Evolutionary conservation across 345 rosid species (phyloP), one percentile per base, ranked within the genome.

Genomic region (Salix dunnii): DNA sequence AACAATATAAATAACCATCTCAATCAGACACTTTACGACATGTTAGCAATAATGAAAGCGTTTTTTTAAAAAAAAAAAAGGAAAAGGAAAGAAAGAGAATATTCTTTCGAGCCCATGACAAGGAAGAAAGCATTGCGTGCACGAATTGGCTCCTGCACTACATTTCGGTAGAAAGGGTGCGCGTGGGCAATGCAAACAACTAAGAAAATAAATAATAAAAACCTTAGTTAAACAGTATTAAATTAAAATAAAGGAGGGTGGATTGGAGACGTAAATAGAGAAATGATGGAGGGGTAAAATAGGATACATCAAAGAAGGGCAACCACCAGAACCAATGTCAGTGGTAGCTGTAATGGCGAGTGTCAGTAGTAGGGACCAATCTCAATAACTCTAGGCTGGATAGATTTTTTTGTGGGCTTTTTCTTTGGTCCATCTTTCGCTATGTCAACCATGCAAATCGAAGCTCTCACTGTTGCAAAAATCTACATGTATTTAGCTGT

Each of bases 31-130:
- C n/a, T n/a, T n/a, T n/a, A n/a, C n/a, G 13, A 2, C 2, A 10
- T 40, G 11, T 10, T 40, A 8, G 43, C 13, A 40, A 40, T 40
- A 40, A 40, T 40, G 4, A 33, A 33, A 33, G 35, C 43, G 10
- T 38, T 10, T 2, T 40, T 9, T 40, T 9, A 40, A 40, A 40
- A 9, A 40, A 10, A 10, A 40, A 35, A 0, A 35, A 35, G 6
- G 0, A 5, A 6, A 5, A 1, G 6, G 7, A 6, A 0, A 6
- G 1, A 6, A 1, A 6, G 7, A 10, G 43, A 10, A 40, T 40
- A 40, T 40, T 40, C 43, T 10, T 2, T 10, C 2, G 43, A 9
- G 10, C 43, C 43, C 2, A 2, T 40, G 43, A 10, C 43, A 12
- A 12, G 43, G 10, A 40, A 40, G 43, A 40, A 40, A 40, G 43